Base-by-base conservation (phyloP, 2,329 filamentous ascomycete genomes). In the Neopestalotiopsis rosae region DNA sequence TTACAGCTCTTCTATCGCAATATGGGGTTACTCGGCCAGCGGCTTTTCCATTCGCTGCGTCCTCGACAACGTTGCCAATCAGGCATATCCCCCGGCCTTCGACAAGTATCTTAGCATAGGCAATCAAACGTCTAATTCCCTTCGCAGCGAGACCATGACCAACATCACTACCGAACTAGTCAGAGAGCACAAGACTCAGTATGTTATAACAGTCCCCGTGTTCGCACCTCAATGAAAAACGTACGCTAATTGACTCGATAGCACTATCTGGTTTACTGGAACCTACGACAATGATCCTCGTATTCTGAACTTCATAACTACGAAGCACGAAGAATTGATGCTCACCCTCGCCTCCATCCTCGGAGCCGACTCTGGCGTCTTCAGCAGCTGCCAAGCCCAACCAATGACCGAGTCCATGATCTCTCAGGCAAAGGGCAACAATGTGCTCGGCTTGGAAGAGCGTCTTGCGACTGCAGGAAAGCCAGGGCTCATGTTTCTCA, bases 291-390 rank as follows among this genome's bases (percentile, higher is more conserved):
- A 73, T 49, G 68, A 72, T 59, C 17, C n/a, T 2, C 56, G 61
- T 12, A 74, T 83, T 10, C 78, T 83, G 71, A 73, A 73, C 20
- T 74, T 80, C 61, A 79, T 79, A 5, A 77, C 80, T 56, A 77
- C 77, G 65, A 78, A 82, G 65, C 82, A 84, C 73, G 74, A 77
- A 52, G 76, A 78, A 10, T 77, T 83, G 68, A 76, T 82, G 49
- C 74, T 73, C 28, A 76, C 73, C 34, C 67, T 79, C 59, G 77
- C 78, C 49, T 72, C 69, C 10, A 69, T 71, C 45, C 7, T 59
- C 1, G 72, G 74, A 0, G 73, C 74, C 0, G 73, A 73, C 45
- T 75, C 74, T n/a, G 75, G 80, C 58, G 79, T 79, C 71, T 67
- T 74, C 17, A 78, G 76, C 10, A 74, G 79, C 12, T 73, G 71